Evolutionary conservation across 192 early-diverging fungal species (phyloP), one percentile per base, ranked within the genome.

Genomic region (Coemansia sp.): DNA sequence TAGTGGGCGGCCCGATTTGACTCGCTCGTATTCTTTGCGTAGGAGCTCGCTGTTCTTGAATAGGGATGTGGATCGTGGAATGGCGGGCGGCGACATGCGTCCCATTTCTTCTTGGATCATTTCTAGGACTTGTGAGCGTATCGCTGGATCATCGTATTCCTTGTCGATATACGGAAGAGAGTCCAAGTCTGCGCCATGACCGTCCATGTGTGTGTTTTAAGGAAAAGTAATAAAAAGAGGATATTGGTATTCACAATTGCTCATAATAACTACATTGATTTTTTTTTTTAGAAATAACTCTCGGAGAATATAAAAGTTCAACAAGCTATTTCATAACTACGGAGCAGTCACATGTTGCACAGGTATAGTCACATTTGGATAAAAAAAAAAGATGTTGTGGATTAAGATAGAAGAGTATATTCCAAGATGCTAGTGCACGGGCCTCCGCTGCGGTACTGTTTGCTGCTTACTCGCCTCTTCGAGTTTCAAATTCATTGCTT

Each of bases 121-220:
- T 19, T 38, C 50, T 8, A 73, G 47, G 0, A 84, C 76, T 21
- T 39, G 66, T 23, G 71, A 66, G 33, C 76, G 72, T 32, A 52
- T 38, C 3, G 30, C 35, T 13, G 76, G 72, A 14, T 83, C 76
- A 30, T 77, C 75, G 40, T 83, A 83, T 11, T 83, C 80, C 63
- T 75, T 78, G 69, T 83, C 80, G 14, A 83, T 78, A 39, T 83
- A 83, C 32, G 80, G 80, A 16, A 83, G 73, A 44, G 80, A 77
- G 42, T 73, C 71, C n/a, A 73, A 19, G 38, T 35, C 37, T 40
- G 39, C 37, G 16, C 55, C 55, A 58, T 58, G 55, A 6, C 17
- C 55, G 55, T 58, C 55, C 55, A 58, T 58, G 55, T 8, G 30
- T n/a, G 17, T n/a, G 23, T 53, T 13, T 26, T 49, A 16, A 19